phyloP scores from a whole-genome alignment of 345 rosid species.

The Eutrema heterophyllum region DNA sequence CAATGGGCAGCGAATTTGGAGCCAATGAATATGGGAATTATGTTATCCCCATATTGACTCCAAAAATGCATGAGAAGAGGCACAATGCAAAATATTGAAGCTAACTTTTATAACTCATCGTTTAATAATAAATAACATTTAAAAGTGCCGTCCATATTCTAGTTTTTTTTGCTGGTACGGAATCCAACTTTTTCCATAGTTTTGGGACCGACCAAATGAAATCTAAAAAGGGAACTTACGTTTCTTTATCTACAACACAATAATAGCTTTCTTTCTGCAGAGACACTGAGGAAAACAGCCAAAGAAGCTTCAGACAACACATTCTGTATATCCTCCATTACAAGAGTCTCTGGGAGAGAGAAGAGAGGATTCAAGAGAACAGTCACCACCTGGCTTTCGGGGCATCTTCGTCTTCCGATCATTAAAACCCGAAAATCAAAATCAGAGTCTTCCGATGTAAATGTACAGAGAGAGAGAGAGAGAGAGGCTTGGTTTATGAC shows the following conservation, averaged over 20 bases:
- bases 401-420: conserved; percentile 11
- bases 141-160: not conserved
- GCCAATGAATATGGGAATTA: conserved; percentile 57
- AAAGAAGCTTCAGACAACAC: not conserved
- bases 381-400: conserved; percentile 1
- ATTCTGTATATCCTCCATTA: conserved; percentile 1
- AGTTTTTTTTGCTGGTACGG: not conserved
- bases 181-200: not conserved
- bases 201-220: not conserved
- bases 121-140: not conserved
- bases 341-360: too few relatives aligned
- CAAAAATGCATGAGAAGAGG: not conserved
- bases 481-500: not conserved
- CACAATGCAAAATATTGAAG: not conserved
- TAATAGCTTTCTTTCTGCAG: not conserved
- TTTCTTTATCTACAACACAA: conserved; percentile 11
- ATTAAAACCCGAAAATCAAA: not conserved
- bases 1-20: conserved; percentile 66
- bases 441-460: conserved; percentile 15
- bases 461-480: conserved; percentile 7
- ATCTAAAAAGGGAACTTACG: not conserved
- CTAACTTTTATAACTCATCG: not conserved
- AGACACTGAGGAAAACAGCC: not conserved
- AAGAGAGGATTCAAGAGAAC: not conserved
- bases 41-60: conserved; percentile 41